phyloP scores from a whole-genome alignment of 257 asterid genomes.

The Nyctanthes arbortristis region DNA sequence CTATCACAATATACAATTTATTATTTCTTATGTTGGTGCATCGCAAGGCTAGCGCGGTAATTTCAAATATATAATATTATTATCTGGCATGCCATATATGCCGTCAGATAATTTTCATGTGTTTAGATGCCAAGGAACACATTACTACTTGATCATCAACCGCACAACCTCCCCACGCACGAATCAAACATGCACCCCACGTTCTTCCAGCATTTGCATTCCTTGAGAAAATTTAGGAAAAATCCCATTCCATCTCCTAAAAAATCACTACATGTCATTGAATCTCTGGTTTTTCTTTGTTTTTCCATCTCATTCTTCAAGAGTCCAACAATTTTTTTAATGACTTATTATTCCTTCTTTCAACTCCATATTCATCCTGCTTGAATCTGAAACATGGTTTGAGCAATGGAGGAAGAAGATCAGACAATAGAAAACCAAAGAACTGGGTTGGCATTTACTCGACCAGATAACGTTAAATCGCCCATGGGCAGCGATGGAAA shows the following conservation, averaged over 20 bases:
- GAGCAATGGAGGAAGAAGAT: conserved; percentile 38
- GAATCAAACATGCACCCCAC: conserved; percentile 49
- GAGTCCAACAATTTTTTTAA: background rate
- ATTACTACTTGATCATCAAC: no score
- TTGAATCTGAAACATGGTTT: conserved; percentile 22
- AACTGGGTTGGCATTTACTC: conserved; percentile 23
- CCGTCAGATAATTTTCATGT: no score
- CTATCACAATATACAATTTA: no score
- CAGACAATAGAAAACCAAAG: conserved; percentile 16
- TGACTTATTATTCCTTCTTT: background rate
- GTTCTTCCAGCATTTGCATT: conserved; percentile 29
- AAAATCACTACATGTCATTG: background rate
- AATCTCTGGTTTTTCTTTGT: background rate
- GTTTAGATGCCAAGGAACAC: no score
- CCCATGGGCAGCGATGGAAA: conserved; percentile 25
- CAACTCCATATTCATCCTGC: conserved; percentile 8
- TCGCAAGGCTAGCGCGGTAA: no score
- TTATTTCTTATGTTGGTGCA: no score
- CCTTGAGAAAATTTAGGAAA: conserved; percentile 14
- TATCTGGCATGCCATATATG: no score
- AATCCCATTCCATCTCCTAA: background rate
- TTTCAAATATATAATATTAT: no score
- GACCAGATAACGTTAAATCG: conserved; percentile 34
- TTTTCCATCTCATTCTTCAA: background rate
- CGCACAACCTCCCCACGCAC: no score